phyloP scores from a whole-genome alignment of 2,329 filamentous ascomycete genomes.

The Colletotrichum plurivorum region DNA sequence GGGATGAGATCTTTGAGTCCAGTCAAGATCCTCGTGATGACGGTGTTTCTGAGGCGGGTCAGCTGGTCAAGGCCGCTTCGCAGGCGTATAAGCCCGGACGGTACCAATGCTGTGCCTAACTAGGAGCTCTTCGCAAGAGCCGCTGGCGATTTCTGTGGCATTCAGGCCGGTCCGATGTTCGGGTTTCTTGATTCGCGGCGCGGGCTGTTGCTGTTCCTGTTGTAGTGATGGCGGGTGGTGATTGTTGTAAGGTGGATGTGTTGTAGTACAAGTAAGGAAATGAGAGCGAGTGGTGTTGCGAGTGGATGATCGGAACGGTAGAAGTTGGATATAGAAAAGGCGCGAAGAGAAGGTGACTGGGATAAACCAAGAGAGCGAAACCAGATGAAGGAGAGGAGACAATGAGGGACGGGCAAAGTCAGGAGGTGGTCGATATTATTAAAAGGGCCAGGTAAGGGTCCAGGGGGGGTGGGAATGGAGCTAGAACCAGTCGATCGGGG shows the following conservation, averaged over 20 bases:
- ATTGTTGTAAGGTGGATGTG: constrained; percentile 10
- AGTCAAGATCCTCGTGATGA: constrained; percentile 40
- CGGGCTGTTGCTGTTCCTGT: background rate
- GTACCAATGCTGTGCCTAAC: constrained; percentile 45
- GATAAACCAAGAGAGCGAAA: constrained; percentile 42
- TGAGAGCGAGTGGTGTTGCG: constrained; percentile 29
- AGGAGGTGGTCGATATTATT: constrained; percentile 44
- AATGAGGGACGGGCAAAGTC: constrained; percentile 46
- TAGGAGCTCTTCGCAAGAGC: constrained; percentile 56
- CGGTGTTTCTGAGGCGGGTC: constrained; percentile 38
- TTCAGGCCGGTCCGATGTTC: constrained; percentile 47
- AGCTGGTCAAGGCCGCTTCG: constrained; percentile 40
- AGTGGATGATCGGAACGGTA: constrained; percentile 29
- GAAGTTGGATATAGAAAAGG: constrained; percentile 40
- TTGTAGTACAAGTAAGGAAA: constrained; percentile 28
- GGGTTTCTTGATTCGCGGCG: background rate
- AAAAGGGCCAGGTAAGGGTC: constrained; percentile 44
- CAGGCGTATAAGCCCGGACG: constrained; percentile 42
- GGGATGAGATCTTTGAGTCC: constrained; percentile 40
- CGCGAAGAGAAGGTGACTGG: constrained; percentile 33
- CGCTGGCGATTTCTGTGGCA: constrained; percentile 51
- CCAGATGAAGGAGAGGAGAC: constrained; percentile 44
- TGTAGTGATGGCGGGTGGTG: constrained; percentile 1
- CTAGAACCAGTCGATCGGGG: constrained; percentile 44
- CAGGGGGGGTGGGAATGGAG: constrained; percentile 39